Conservation (phyloP, 2,329 filamentous ascomycete genomes). For the Pseudogymnoascus destructans region DNA sequence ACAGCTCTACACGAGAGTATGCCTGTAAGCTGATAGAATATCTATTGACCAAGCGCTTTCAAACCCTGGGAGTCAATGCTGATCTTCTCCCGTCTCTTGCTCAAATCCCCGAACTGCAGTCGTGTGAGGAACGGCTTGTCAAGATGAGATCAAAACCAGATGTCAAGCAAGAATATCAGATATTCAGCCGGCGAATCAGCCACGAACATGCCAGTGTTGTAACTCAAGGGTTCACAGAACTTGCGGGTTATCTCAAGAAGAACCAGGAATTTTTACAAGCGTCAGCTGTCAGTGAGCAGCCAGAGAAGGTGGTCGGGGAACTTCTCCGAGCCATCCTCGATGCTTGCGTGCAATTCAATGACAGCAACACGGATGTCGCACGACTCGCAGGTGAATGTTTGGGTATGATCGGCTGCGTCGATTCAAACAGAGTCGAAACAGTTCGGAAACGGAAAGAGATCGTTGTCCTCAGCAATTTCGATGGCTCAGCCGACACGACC, state of each 20-base stretch:
- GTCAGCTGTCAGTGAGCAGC: constrained; percentile 70
- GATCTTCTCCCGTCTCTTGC: constrained; percentile 66
- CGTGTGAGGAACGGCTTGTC: constrained; percentile 53
- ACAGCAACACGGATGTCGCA: constrained; percentile 51
- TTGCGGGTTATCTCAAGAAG: constrained; percentile 56
- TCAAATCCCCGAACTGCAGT: constrained; percentile 54
- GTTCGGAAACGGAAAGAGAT: constrained; percentile 69
- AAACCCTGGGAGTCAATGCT: constrained; percentile 21
- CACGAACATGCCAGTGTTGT: constrained; percentile 84
- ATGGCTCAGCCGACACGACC: constrained; percentile 60
- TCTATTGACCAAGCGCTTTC: constrained; percentile 19
- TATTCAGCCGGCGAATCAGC: constrained; percentile 60
- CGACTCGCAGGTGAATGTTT: constrained; percentile 68
- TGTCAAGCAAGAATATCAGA: constrained; percentile 49
- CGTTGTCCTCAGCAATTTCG: constrained; percentile 78
- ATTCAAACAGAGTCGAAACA: constrained; percentile 77
- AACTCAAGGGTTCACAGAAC: constrained; percentile 64
- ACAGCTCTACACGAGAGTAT: constrained; percentile 42
- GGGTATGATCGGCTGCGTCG: constrained; percentile 80
- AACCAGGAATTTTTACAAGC: constrained; percentile 71
- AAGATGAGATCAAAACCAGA: constrained; percentile 53
- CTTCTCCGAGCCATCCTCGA: constrained; percentile 72
- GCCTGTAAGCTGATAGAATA: constrained; percentile 50
- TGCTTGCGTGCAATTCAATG: constrained; percentile 68
- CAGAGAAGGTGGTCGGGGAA: constrained; percentile 57